Base-by-base conservation (phyloP, 176 grass and related monocot genomes). In the Chloris gayana region DNA sequence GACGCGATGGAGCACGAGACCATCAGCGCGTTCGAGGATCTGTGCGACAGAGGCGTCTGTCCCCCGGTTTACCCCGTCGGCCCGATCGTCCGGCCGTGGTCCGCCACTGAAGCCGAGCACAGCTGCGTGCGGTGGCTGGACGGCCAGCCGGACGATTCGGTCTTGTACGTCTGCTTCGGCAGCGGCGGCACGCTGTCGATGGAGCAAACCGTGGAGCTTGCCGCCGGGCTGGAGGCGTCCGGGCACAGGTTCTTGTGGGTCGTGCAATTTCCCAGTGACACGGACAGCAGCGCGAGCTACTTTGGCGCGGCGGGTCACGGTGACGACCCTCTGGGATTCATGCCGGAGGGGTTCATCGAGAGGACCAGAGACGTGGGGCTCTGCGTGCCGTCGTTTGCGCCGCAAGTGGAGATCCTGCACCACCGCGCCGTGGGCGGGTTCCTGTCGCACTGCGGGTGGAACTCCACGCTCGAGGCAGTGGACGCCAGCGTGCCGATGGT, bases 191-290 rank as follows among this genome's bases (percentile, higher is more conserved):
- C 89, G 25, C 80, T 94, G 30, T 87, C 91, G 0, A 34, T 3
- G 21, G 44, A 56, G 30, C 94, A 97, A 63, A 79, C 33, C 1
- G 29, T 19, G 7, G 89, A 92, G 89, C 26, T 94, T 0, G 89
- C 91, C 0, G 44, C 82, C 19, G 91, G 94, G 27, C 45, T 97
- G n/a, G 91, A 97, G 76, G 56, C 72, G 30, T 90, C 87, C 39
- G 85, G 73, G 58, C 89, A 90, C 37, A 70, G 87, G 67, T 97
- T 97, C 44, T 56, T 92, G 22, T 94, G 91, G 91, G 89, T 89
- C 18, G 72, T 90, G 37, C 81, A 68, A 2, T 81, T 77, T 62
- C 89, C 89, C 0, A 89, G 45, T 13, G 82, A 89, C 51, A 80
- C 35, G 27, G 82, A 91, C 26, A 3, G 0, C 4, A 57, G 33